These are phyloP conservation scores for Acanthochlamys bracteata DNA, from an alignment of 106 monocot species.

Conservation along the genomic window DNA sequence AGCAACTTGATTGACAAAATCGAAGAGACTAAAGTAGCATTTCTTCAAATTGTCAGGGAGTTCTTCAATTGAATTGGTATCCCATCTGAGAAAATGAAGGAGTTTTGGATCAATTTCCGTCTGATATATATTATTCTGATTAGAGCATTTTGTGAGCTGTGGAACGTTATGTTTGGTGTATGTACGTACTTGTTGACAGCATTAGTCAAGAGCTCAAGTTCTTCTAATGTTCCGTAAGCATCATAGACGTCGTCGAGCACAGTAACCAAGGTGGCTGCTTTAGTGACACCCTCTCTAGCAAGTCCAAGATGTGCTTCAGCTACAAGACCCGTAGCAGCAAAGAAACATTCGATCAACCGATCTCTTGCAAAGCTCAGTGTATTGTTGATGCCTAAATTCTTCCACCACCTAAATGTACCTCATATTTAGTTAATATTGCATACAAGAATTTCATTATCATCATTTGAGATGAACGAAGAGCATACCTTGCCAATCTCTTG, in stretches of 20 bases:
- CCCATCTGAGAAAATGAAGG: conserved; percentile 20
- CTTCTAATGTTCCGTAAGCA: conserved; percentile 46
- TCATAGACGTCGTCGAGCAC: conserved; percentile 57
- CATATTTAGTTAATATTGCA: too few species aligned
- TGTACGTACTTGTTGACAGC: conserved; percentile 31
- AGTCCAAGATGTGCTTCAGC: conserved; percentile 11
- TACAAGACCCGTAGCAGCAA: conserved; percentile 12
- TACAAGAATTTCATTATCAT: background rate
- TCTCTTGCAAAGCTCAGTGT: conserved; percentile 37
- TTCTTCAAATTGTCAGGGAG: conserved; percentile 31
- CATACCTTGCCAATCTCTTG: conserved; percentile 20
- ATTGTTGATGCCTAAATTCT: conserved; percentile 14
- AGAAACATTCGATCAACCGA: conserved; percentile 38
- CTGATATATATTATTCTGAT: too few species aligned
- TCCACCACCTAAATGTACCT: conserved; percentile 67
- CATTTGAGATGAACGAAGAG: background rate
- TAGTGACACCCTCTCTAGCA: conserved; percentile 13
- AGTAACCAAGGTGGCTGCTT: conserved; percentile 17
- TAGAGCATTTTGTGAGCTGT: too few species aligned
- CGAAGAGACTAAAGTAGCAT: conserved; percentile 14
- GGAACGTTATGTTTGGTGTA: too few species aligned
- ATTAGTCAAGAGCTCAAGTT: conserved; percentile 42
- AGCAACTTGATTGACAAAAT: conserved; percentile 13
- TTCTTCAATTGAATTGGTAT: background rate
- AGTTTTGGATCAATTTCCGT: background rate